A percentile compares a stretch with the other conserved stretches of the same genome.
Conservation (phyloP, 2,329 filamentous ascomycete genomes). For the Magnaporthiopsis rhizophila region DNA sequence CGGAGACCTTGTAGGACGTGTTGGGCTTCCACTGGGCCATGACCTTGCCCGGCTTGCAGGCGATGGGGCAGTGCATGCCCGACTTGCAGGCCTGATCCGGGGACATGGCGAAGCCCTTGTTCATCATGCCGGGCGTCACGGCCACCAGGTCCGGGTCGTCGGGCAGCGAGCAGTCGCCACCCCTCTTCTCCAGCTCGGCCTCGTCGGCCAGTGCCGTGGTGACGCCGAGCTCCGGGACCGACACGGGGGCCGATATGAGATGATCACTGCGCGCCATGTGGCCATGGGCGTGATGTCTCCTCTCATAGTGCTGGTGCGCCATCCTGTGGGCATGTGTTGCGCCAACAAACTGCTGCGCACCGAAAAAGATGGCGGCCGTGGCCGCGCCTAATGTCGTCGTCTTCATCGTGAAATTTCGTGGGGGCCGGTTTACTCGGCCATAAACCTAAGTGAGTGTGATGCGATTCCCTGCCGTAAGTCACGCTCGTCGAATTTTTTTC, state of each 20-base stretch:
- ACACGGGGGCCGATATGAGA: neutral
- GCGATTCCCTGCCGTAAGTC: neutral
- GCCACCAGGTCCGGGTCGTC: constrained; percentile 56
- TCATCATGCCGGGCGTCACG: constrained; percentile 54
- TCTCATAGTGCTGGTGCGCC: constrained; percentile 21
- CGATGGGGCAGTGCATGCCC: constrained; percentile 66
- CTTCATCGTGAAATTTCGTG: constrained; percentile 37
- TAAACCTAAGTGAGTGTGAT: neutral
- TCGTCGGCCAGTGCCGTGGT: constrained; percentile 1
- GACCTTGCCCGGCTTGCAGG: constrained; percentile 67
- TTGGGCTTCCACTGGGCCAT: constrained; percentile 71
- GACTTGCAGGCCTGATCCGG: constrained; percentile 62
- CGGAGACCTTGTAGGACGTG: constrained; percentile 60
- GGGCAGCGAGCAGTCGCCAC: constrained; percentile 52
- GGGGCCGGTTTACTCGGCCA: neutral
- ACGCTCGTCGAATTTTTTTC: neutral
- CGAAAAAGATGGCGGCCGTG: constrained; percentile 40
- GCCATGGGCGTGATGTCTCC: constrained; percentile 24
- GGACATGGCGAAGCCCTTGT: constrained; percentile 74
- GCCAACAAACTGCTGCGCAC: constrained; percentile 27
- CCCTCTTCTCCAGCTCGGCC: constrained; percentile 9
- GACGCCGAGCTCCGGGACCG: constrained; percentile 1
- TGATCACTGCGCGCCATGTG: constrained; percentile 15
- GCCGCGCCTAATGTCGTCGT: constrained; percentile 39
- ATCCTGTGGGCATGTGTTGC: constrained; percentile 30